Base-by-base conservation (phyloP, 108 stramenopile species). In the Cyclotella cryptica region DNA sequence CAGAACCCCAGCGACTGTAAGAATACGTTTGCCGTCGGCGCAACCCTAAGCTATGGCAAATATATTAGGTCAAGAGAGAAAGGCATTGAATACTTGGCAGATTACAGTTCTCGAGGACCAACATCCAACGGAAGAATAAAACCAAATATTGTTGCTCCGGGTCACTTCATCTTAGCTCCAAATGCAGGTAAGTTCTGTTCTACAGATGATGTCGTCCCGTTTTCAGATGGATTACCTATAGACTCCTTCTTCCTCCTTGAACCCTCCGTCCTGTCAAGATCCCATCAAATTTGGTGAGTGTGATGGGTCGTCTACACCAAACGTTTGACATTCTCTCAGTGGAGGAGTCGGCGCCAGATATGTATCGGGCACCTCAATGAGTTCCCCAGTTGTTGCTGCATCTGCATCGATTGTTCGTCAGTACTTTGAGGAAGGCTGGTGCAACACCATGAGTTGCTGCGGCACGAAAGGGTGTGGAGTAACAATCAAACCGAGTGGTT, bases 111-210 rank as follows among this genome's bases (percentile, higher is more conserved):
- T 28, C 68, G 80, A 12, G 94, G 94, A 13, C 92, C 92, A 18
- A 89, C 92, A 0, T 24, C 52, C 3, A 92, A 95, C 73, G 87
- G 87, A 10, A 62, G 94, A n/a, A 87, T 89, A 52, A 95, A 95
- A 77, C 94, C 94, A 10, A 92, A 95, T 71, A 77, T 95, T 27
- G 83, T 91, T 3, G 92, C 91, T 47, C 92, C 94, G 18, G 94
- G 94, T 27, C 83, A 86, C 58, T 80, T 73, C 47, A 66, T 92
- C 18, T 43, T 85, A 47, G 88, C 89, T 6, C 84, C 91, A 17
- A 72, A 80, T 53, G 88, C 90, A 10, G 35, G 35, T 35, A 35
- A 35, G 35, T 5, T 35, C 6, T 35, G 35, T 6, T 35, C 35
- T 35, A 35, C 35, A 6, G 4, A 35, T 35, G 35, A 35, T 6